Percentiles rank a stretch among this genome's conserved stretches.
phyloP scores from a whole-genome alignment of 2,329 filamentous ascomycete genomes.

The Davidsoniella neocaledoniae region DNA sequence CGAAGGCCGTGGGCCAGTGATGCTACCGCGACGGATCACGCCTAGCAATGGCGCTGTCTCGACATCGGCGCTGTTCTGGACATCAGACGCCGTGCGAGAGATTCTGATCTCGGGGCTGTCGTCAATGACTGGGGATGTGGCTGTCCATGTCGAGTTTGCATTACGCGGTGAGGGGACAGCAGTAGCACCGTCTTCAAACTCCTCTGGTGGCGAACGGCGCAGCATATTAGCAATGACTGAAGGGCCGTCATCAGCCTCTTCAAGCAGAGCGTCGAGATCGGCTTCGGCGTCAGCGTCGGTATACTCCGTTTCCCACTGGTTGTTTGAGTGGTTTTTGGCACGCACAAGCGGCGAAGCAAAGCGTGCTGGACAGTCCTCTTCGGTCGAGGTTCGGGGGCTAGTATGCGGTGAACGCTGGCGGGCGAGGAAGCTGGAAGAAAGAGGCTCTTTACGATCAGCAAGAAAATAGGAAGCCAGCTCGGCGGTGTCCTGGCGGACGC shows the following conservation, averaged over 20 bases:
- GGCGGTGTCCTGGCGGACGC: slow-evolving; percentile 71
- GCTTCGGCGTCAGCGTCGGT: slow-evolving; percentile 3
- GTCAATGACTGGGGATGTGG: not conserved
- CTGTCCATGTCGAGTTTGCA: not conserved
- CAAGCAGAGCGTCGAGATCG: slow-evolving; percentile 9
- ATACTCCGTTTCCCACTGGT: slow-evolving; percentile 2
- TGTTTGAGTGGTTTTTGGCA: not conserved
- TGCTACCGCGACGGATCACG: slow-evolving; percentile 13
- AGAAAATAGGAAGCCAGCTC: slow-evolving; percentile 73
- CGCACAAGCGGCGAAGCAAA: not conserved
- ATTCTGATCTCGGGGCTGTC: not conserved
- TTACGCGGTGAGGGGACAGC: not conserved
- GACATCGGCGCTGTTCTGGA: slow-evolving; percentile 3
- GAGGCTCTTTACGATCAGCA: slow-evolving; percentile 36
- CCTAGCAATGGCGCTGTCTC: slow-evolving; percentile 16
- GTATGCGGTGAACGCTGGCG: slow-evolving; percentile 21
- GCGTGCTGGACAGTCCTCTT: slow-evolving; percentile 14
- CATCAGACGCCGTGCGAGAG: not conserved
- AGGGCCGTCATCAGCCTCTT: slow-evolving; percentile 19
- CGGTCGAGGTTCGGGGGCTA: slow-evolving; percentile 15
- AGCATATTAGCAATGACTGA: slow-evolving; percentile 34
- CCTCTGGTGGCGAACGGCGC: slow-evolving; percentile 30
- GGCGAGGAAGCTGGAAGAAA: slow-evolving; percentile 15
- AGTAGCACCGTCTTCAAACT: slow-evolving; percentile 13
- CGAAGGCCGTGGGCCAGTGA: not conserved